A percentile compares a stretch with the other conserved stretches of the same genome.
Conservation (phyloP, 306 rosid species). For the Cicer bijugum region DNA sequence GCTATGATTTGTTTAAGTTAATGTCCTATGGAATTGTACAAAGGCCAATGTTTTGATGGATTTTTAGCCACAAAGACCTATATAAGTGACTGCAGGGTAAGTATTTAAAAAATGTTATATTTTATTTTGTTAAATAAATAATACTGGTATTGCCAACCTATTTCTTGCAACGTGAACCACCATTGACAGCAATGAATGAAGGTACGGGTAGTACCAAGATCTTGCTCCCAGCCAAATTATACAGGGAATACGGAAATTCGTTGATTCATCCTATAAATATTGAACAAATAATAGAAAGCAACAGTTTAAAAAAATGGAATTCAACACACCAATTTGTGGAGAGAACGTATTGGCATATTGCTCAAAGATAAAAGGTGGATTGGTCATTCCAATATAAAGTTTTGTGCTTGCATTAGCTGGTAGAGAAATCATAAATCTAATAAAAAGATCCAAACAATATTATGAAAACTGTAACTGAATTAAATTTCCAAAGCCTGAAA, state of each 20-base stretch:
- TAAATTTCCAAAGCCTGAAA: background rate
- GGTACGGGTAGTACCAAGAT: background rate
- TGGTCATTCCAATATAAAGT: background rate
- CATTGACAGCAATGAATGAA: background rate
- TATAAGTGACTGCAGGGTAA: background rate
- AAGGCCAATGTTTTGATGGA: background rate
- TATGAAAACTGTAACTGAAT: background rate
- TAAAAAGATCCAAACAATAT: background rate
- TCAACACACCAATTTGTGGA: background rate
- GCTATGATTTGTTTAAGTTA: background rate
- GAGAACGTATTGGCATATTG: background rate
- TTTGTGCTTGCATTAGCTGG: background rate
- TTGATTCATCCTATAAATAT: background rate
- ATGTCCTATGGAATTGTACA: background rate
- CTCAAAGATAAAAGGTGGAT: background rate
- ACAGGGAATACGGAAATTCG: background rate
- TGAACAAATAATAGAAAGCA: background rate
- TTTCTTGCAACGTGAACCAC: background rate
- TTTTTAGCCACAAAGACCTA: background rate
- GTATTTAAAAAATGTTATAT: no score
- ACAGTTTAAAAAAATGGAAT: background rate
- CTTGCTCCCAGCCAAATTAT: background rate
- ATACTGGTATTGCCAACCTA: no score
- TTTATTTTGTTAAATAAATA: no score
- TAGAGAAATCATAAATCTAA: background rate